phyloP scores from a whole-genome alignment of 2,329 filamentous ascomycete species.

The Neonectria hederae region DNA sequence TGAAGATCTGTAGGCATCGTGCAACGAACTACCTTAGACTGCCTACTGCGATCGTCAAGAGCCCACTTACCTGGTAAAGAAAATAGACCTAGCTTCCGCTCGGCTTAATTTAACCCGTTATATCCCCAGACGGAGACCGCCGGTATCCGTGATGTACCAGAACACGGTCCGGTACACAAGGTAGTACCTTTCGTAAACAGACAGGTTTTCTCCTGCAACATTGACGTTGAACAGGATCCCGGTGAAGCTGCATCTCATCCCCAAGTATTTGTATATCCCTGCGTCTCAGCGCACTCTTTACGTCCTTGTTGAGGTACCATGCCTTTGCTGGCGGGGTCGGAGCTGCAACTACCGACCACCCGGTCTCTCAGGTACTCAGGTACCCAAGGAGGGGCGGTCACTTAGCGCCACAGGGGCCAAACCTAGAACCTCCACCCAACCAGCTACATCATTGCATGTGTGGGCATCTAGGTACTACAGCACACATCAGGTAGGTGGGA shows the following conservation, averaged over 20 bases:
- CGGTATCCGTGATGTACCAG: neutral
- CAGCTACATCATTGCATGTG: constrained; percentile 17
- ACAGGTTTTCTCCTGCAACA: neutral
- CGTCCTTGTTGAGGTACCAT: neutral
- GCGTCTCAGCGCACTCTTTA: neutral
- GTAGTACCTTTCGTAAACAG: neutral
- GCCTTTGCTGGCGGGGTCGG: neutral
- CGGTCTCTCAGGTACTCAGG: constrained; percentile 2
- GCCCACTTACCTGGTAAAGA: neutral
- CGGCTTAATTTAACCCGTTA: neutral
- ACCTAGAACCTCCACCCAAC: constrained; percentile 19
- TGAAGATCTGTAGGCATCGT: neutral
- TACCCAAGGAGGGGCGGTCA: constrained; percentile 15
- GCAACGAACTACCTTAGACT: no score
- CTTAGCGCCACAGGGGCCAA: constrained; percentile 18
- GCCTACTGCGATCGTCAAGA: neutral
- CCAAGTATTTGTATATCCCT: neutral
- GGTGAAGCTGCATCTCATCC: neutral
- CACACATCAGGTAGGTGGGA: constrained; percentile 7
- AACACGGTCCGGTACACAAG: neutral
- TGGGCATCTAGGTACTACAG: neutral
- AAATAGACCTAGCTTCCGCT: neutral
- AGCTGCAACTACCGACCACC: constrained; percentile 10
- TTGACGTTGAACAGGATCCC: neutral
- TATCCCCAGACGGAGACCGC: neutral